Evolutionary conservation across 164 flowering plant species (phyloP).

Genomic region (Chimonanthus praecox): DNA sequence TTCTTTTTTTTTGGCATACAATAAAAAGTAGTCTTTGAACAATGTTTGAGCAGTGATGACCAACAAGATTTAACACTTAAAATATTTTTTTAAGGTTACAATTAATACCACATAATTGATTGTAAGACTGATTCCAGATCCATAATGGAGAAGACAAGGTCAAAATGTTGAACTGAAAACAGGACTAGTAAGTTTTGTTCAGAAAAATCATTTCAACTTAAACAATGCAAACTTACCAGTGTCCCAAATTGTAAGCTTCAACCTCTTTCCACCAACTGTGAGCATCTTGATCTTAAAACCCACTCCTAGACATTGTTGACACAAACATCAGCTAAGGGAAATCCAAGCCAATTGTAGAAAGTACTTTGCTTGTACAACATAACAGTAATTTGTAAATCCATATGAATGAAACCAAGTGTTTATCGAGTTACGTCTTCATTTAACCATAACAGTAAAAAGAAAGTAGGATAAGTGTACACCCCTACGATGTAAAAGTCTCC

Average conservation of each 20-base stretch:
- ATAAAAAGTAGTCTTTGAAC: neutral
- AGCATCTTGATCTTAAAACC: slow-evolving; percentile 66
- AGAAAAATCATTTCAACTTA: neutral
- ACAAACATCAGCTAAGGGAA: neutral
- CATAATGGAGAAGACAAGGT: neutral
- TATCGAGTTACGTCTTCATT: neutral
- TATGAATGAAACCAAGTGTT: neutral
- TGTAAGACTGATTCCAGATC: neutral
- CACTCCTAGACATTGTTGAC: slow-evolving; percentile 37
- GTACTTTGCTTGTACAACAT: too few species aligned
- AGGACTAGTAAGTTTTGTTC: neutral
- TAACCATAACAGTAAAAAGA: neutral
- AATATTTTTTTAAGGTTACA: neutral
- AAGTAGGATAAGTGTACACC: neutral
- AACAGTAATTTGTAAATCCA: too few species aligned
- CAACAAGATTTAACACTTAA: neutral
- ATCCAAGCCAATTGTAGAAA: neutral
- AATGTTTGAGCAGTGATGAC: neutral
- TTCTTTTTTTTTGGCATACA: neutral
- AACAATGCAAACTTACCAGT: slow-evolving; percentile 45
- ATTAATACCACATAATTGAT: neutral
- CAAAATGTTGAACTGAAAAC: neutral
- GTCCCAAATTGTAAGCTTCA: slow-evolving; percentile 89
- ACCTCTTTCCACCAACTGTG: slow-evolving; percentile 49
- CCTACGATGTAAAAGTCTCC: neutral